Percentiles rank a stretch among this genome's conserved stretches.
Conservation (phyloP, 192 early-diverging fungal genomes). For the Dispira parvispora region DNA sequence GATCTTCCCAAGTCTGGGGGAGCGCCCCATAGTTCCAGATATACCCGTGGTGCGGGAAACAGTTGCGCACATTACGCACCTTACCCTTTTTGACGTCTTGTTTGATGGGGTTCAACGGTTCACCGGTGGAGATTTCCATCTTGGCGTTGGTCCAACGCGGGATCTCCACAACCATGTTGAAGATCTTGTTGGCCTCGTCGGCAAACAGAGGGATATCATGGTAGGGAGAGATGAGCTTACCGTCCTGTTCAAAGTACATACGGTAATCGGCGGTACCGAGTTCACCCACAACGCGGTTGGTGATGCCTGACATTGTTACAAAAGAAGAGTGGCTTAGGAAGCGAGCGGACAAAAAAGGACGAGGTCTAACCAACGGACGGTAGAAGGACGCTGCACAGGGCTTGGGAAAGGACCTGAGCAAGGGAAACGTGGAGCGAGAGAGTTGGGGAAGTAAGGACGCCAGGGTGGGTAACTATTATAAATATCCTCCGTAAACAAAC, state of each 20-base stretch:
- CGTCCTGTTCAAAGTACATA: slow-evolving; percentile 49
- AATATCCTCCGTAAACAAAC: no score
- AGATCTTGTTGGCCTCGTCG: slow-evolving; percentile 74
- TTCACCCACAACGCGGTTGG: slow-evolving; percentile 67
- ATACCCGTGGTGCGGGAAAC: slow-evolving; percentile 99
- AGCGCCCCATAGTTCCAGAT: slow-evolving; percentile 99
- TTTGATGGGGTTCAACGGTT: slow-evolving; percentile 94
- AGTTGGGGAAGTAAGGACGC: not conserved
- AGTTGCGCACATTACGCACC: slow-evolving; percentile 94
- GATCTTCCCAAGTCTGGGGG: slow-evolving; percentile 99
- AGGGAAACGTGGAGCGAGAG: not conserved
- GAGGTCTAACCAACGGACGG: slow-evolving; percentile 2
- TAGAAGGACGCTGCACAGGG: slow-evolving; percentile 1
- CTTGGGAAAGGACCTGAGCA: not conserved
- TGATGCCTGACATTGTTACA: slow-evolving; percentile 42
- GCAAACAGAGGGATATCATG: slow-evolving; percentile 97
- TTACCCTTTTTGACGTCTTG: slow-evolving; percentile 99
- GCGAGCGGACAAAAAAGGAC: not conserved
- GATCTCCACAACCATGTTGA: slow-evolving; percentile 98
- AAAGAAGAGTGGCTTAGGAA: slow-evolving; percentile 5
- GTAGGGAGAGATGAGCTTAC: slow-evolving; percentile 81
- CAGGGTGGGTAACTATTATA: not conserved
- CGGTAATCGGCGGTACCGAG: slow-evolving; percentile 31
- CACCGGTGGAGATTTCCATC: slow-evolving; percentile 96
- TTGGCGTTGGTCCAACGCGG: slow-evolving; percentile 99